Conservation (phyloP, 495 filamentous ascomycete species). For the Hypoxylon rickii region DNA sequence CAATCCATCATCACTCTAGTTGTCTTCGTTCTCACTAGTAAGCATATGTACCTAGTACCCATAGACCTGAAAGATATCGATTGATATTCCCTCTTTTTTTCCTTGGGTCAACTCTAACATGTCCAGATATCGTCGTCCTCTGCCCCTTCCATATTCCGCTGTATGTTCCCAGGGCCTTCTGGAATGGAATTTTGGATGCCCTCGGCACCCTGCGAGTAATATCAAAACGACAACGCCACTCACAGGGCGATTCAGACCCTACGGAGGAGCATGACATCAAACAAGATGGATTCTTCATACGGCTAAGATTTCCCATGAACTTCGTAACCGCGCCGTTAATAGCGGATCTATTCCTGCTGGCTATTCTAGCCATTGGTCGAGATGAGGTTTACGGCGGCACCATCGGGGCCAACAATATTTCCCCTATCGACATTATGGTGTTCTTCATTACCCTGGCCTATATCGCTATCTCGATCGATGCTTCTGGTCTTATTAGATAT, state of each 20-base stretch:
- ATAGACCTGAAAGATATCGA: neutral
- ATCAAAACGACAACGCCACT: slow-evolving; percentile 40
- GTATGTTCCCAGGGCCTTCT: slow-evolving; percentile 54
- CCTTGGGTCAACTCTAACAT: no score
- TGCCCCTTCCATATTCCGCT: slow-evolving; percentile 66
- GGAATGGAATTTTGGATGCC: slow-evolving; percentile 45
- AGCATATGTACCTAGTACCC: slow-evolving; percentile 45
- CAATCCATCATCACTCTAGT: slow-evolving; percentile 66
- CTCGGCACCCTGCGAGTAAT: slow-evolving; percentile 56
- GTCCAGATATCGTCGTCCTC: slow-evolving; percentile 63
- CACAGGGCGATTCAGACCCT: slow-evolving; percentile 3
- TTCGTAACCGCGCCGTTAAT: slow-evolving; percentile 68
- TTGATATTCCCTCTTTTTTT: no score
- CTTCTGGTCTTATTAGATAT: slow-evolving; percentile 67
- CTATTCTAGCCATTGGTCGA: slow-evolving; percentile 63
- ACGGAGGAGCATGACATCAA: slow-evolving; percentile 16
- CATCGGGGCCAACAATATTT: slow-evolving; percentile 62
- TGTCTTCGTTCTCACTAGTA: slow-evolving; percentile 66
- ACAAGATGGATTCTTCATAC: slow-evolving; percentile 42
- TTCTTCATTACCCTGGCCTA: slow-evolving; percentile 75
- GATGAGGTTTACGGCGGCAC: slow-evolving; percentile 66
- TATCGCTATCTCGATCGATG: slow-evolving; percentile 74
- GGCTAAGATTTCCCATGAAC: slow-evolving; percentile 62
- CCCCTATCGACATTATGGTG: slow-evolving; percentile 65
- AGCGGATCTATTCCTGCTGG: slow-evolving; percentile 67